Evolutionary conservation across 2,329 filamentous ascomycete genomes (phyloP).

Genomic region (Cordyceps militaris): DNA sequence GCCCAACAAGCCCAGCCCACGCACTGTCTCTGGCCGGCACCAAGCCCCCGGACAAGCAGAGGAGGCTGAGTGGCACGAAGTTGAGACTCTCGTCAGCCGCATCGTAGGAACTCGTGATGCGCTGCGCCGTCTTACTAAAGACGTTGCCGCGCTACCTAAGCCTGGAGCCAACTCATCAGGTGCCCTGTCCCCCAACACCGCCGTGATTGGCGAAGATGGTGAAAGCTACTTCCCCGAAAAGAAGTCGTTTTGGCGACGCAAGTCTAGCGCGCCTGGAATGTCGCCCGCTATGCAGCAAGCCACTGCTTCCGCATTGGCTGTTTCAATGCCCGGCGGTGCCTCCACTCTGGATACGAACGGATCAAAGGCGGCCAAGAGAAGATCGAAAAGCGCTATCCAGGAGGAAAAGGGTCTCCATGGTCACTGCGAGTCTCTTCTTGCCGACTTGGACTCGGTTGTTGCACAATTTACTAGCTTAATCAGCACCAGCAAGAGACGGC

Average conservation of each 20-base stretch:
- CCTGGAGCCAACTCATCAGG: conserved; percentile 21
- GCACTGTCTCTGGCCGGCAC: conserved; percentile 20
- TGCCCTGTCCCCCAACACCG: conserved; percentile 35
- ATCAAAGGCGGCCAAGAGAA: conserved; percentile 26
- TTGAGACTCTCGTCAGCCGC: conserved; percentile 78
- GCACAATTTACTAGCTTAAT: conserved; percentile 74
- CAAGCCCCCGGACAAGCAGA: conserved; percentile 43
- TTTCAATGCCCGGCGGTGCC: conserved; percentile 34
- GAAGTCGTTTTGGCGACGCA: conserved; percentile 87
- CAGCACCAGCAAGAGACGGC: conserved; percentile 69
- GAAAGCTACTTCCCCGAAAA: conserved; percentile 58
- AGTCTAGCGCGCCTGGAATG: conserved; percentile 52
- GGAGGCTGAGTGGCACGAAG: conserved; percentile 77
- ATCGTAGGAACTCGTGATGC: conserved; percentile 85
- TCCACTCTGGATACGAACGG: conserved; percentile 26
- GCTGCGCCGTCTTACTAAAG: conserved; percentile 75
- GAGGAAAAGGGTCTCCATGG: conserved; percentile 67
- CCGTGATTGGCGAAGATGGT: conserved; percentile 42
- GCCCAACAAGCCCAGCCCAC: conserved; percentile 15
- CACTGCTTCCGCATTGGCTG: conserved; percentile 33
- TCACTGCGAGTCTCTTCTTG: conserved; percentile 74
- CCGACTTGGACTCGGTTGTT: conserved; percentile 77
- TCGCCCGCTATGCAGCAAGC: conserved; percentile 34
- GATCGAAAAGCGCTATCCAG: conserved; percentile 32
- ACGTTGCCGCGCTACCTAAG: conserved; percentile 55